These are phyloP conservation scores for Dictyostelium discoideum DNA, from an alignment of 78 protist species.

Conservation along the genomic window DNA sequence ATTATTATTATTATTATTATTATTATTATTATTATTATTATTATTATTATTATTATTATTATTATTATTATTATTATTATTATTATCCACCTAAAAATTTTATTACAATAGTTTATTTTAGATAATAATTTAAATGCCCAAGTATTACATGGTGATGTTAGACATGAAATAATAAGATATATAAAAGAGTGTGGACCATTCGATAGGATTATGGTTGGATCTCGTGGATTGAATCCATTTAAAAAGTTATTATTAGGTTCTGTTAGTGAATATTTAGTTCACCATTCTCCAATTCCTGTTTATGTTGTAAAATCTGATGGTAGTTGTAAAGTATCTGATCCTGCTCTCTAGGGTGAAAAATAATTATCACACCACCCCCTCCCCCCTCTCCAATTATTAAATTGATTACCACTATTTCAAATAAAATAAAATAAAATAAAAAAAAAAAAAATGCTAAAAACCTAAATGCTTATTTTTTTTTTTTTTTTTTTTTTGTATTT, in stretches of 20 bases:
- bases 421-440: not conserved
- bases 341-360: not conserved
- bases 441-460: no score
- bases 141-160: conserved; percentile 38
- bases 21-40: no score
- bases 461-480: not conserved
- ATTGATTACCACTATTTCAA: no score
- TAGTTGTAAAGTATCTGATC: not conserved
- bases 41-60: no score
- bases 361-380: not conserved
- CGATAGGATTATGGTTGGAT: conserved; percentile 57
- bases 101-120: not conserved
- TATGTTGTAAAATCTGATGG: conserved; percentile 40
- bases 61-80: no score
- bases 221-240: conserved; percentile 36
- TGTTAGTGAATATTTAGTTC: conserved; percentile 53
- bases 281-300: conserved; percentile 62
- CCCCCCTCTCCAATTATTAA: no score
- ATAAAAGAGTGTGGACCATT: conserved; percentile 29
- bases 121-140: not conserved
- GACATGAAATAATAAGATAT: conserved; percentile 51
- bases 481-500: not conserved
- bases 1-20: no score
- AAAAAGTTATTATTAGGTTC: conserved; percentile 50
- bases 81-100: no score